Evolutionary conservation across 805 yeast genomes (phyloP), one percentile per base, ranked within the genome.

Genomic region (Metschnikowia cerradonensis): DNA sequence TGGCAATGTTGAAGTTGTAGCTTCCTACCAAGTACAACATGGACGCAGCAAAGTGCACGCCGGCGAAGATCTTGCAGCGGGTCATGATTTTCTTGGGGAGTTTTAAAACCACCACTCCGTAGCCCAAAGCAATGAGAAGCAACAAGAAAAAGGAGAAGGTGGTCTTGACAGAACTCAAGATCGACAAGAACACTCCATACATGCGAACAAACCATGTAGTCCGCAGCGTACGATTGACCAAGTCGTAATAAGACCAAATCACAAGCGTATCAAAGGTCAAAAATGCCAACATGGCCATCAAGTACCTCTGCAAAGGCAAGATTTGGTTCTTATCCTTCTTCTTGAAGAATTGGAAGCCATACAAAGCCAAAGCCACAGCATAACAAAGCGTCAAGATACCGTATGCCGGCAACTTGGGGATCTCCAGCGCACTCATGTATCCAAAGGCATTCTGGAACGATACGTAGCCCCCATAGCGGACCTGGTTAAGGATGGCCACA

Each of bases 371-470:
- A 8, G 90, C 84, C 38, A 88, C 86, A 6, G 87, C 89, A 64
- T 94, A 94, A 39, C 86, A 81, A 35, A 94, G 76, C 1, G 97
- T 88, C 61, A 90, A 75, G 14, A 88, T 79, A 1, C 96, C 97
- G 66, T 90, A 94, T 23, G 90, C 81, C 10, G 96, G 90, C 54
- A 94, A 76, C 61, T 91, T 89, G 30, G 98, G 96, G 58, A 89
- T 86, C 66, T 94, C 96, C 34, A 91, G 76, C 4, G 96, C 99
- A 32, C 95, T 81, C 51, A 94, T 73, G 52, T 88, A 80, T 51
- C 99, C 99, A 67, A 80, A 94, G 3, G 98, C 88, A 70, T 91
- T 94, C 72, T 90, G 94, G 70, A 89, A 94, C 60, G 84, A 85
- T 41, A 86, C 86, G n/a, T 71, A 67, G 14, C 92, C 87, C 46